A percentile compares a stretch with the other conserved stretches of the same genome.
Conservation (phyloP, 495 filamentous ascomycete species). For the Corynascus novoguineensis region DNA sequence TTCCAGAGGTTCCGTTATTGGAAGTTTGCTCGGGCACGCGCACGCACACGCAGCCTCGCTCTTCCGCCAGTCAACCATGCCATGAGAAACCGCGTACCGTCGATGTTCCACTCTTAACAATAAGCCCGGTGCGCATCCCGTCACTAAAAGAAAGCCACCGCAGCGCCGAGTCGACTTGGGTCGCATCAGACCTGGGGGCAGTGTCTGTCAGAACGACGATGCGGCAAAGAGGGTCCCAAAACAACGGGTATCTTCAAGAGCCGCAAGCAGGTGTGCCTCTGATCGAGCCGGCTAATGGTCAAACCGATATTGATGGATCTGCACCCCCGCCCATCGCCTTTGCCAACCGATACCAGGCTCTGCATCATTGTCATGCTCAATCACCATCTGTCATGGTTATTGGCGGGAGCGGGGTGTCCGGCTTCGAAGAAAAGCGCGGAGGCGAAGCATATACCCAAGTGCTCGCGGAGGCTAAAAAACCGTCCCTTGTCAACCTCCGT, state of each 20-base stretch:
- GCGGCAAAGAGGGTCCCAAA: not conserved
- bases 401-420: not conserved
- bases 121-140: slow-evolving; percentile 14
- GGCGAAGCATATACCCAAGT: not conserved
- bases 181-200: not conserved
- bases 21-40: not conserved
- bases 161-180: not conserved
- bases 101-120: slow-evolving; percentile 22
- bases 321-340: slow-evolving; percentile 14
- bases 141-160: slow-evolving; percentile 10
- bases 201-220: not conserved
- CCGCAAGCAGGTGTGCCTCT: slow-evolving; percentile 3
- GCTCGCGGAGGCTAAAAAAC: not conserved
- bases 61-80: slow-evolving; percentile 3
- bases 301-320: slow-evolving; percentile 23
- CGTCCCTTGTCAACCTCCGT: slow-evolving; percentile 12
- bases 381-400: not conserved
- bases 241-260: not conserved
- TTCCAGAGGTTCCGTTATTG: not conserved
- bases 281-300: slow-evolving; percentile 14
- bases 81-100: slow-evolving; percentile 22
- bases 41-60: slow-evolving; percentile 15
- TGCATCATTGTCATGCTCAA: not conserved
- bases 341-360: not conserved
- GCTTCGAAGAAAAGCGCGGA: not conserved